A percentile compares a stretch with the other conserved stretches of the same genome.
These are phyloP conservation scores for Scheffersomyces quercinus DNA, from an alignment of 1,139 yeast species.

Conservation along the genomic window DNA sequence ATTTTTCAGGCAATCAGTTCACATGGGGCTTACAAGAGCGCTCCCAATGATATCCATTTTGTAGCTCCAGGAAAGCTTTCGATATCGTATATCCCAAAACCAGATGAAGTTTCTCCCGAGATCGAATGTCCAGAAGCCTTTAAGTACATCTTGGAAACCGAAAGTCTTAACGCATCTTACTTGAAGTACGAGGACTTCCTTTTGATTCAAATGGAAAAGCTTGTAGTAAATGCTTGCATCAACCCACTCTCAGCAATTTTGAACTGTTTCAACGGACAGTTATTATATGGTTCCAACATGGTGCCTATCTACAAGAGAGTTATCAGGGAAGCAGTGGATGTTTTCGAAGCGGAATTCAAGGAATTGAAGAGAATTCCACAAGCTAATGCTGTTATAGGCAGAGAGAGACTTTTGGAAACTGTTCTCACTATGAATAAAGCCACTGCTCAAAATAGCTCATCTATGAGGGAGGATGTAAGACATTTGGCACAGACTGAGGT, in stretches of 20 bases:
- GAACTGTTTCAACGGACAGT: conserved; percentile 73
- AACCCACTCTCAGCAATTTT: conserved; percentile 72
- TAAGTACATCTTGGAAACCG: conserved; percentile 27
- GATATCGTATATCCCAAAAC: conserved; percentile 35
- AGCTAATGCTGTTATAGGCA: conserved; percentile 37
- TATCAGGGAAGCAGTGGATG: conserved; percentile 48
- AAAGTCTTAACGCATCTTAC: conserved; percentile 42
- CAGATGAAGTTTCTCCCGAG: conserved; percentile 1
- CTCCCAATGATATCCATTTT: conserved; percentile 55
- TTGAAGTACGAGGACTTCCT: conserved; percentile 56
- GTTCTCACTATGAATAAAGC: conserved; percentile 48
- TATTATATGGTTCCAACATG: conserved; percentile 40
- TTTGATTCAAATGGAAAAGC: conserved; percentile 70
- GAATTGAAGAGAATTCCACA: conserved; percentile 32
- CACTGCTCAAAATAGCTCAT: conserved; percentile 66
- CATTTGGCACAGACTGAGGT: conserved; percentile 69
- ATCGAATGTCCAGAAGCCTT: conserved; percentile 31
- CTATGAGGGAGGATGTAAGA: conserved; percentile 84
- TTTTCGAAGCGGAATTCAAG: conserved; percentile 40
- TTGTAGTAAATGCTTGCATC: conserved; percentile 71
- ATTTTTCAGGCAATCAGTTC: conserved; percentile 74
- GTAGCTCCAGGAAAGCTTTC: conserved; percentile 67
- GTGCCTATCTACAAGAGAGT: conserved; percentile 35
- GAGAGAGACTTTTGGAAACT: conserved; percentile 43
- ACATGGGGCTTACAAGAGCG: conserved; percentile 67